phyloP scores from a whole-genome alignment of 768 basidiomycete genomes.

The Galerina sulciceps region DNA sequence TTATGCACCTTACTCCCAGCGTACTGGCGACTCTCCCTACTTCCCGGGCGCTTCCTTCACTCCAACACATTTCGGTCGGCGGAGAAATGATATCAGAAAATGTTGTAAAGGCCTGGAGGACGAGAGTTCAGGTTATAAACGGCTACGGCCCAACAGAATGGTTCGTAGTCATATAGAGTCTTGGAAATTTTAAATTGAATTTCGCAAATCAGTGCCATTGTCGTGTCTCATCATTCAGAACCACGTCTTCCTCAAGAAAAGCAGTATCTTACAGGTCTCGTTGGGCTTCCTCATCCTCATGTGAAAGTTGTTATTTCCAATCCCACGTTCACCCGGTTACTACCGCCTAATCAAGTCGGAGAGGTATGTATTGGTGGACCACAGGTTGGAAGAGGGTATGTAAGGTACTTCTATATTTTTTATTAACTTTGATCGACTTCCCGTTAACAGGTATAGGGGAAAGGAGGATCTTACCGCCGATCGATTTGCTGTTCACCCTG shows the following conservation, averaged over 20 bases:
- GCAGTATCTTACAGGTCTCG: neutral
- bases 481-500: neutral
- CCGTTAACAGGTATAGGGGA: neutral
- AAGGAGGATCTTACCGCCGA: neutral
- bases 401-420: too few relatives aligned
- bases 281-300: neutral
- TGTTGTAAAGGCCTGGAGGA: neutral
- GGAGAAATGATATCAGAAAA: neutral
- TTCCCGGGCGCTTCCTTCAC: neutral
- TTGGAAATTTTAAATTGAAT: neutral
- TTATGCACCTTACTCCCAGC: neutral
- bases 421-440: neutral
- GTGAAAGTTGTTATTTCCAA: neutral
- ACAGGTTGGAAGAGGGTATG: neutral
- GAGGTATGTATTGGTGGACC: neutral
- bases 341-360: neutral
- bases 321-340: neutral
- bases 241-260: neutral
- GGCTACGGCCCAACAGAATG: neutral
- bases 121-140: neutral
- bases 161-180: neutral
- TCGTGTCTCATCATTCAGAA: neutral
- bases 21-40: neutral
- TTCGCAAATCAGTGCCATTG: neutral
- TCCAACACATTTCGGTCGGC: neutral